Conservation (phyloP, 225 moss, liverwort and hornwort genomes). For the Polytrichum formosum region DNA sequence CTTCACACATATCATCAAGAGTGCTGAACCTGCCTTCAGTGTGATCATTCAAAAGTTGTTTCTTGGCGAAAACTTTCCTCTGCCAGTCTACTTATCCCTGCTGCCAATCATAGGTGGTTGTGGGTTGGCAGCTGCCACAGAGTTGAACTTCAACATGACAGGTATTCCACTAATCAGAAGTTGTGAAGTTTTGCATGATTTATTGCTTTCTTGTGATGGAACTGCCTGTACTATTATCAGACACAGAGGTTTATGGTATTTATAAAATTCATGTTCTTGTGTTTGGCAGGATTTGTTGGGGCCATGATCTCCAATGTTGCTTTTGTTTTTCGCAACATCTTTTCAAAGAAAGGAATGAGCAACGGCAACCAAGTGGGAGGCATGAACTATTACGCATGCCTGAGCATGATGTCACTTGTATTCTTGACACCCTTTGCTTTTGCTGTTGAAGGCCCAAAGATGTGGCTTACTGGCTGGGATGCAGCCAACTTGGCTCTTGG, state of each 20-base stretch:
- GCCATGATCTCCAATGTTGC: constrained; percentile 97
- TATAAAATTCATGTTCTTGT: background rate
- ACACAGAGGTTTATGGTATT: no score
- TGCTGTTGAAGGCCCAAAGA: constrained; percentile 75
- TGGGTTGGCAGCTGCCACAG: constrained; percentile 88
- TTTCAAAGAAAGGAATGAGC: constrained; percentile 94
- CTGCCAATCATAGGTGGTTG: constrained; percentile 93
- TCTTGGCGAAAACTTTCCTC: constrained; percentile 64
- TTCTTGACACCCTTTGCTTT: constrained; percentile 89
- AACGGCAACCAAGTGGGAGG: constrained; percentile 82
- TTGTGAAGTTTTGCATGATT: no score
- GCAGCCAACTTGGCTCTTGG: constrained; percentile 62
- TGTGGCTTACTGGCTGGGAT: constrained; percentile 77
- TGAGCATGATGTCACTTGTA: constrained; percentile 76
- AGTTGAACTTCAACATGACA: constrained; percentile 84
- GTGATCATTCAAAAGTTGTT: constrained; percentile 64
- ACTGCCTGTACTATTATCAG: no score
- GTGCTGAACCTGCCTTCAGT: constrained; percentile 94
- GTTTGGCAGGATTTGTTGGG: constrained; percentile 81
- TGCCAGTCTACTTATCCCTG: constrained; percentile 77
- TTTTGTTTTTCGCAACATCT: constrained; percentile 94
- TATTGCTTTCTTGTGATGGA: no score
- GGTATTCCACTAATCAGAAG: constrained; percentile 31
- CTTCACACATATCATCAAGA: constrained; percentile 99
- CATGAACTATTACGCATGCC: constrained; percentile 94